These are phyloP conservation scores for Phytophthora crassamura DNA, from an alignment of 352 stramenopile genomes.

Conservation along the genomic window DNA sequence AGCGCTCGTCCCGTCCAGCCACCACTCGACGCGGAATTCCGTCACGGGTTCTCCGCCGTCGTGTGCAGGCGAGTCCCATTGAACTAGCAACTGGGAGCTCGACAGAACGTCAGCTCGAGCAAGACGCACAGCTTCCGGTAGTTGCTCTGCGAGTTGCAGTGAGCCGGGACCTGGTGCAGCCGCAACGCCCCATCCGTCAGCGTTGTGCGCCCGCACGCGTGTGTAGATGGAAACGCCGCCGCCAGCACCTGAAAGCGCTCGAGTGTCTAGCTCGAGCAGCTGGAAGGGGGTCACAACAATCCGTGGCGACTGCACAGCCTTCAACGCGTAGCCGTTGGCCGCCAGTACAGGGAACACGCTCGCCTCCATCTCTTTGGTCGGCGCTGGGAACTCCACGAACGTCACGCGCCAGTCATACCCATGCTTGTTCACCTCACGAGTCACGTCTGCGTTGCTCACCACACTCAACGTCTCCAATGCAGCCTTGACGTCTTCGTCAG, in stretches of 20 bases:
- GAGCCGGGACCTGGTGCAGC: constrained; percentile 51
- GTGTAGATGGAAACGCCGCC: constrained; percentile 67
- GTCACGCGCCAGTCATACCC: constrained; percentile 94
- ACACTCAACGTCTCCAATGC: constrained; percentile 91
- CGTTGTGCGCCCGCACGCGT: constrained; percentile 66
- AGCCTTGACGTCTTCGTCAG: constrained; percentile 91
- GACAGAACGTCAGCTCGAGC: constrained; percentile 63
- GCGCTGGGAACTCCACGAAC: constrained; percentile 82
- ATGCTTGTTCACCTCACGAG: constrained; percentile 78
- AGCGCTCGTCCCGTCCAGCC: constrained; percentile 32
- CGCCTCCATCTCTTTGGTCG: constrained; percentile 15
- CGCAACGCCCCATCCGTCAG: constrained; percentile 53
- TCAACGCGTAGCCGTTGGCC: constrained; percentile 60
- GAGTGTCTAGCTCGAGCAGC: constrained; percentile 44
- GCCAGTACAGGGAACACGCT: constrained; percentile 39
- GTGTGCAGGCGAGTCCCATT: constrained; percentile 76
- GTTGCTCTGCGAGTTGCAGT: constrained; percentile 57
- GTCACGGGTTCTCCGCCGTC: constrained; percentile 76
- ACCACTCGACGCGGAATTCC: constrained; percentile 87
- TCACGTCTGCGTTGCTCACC: constrained; percentile 91
- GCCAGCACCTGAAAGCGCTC: constrained; percentile 23
- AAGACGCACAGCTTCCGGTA: constrained; percentile 45
- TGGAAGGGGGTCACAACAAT: constrained; percentile 67
- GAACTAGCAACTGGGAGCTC: constrained; percentile 65
- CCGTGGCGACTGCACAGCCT: constrained; percentile 50